phyloP scores from a whole-genome alignment of 768 basidiomycete species.

The Sistotremastrum niveocremeum region DNA sequence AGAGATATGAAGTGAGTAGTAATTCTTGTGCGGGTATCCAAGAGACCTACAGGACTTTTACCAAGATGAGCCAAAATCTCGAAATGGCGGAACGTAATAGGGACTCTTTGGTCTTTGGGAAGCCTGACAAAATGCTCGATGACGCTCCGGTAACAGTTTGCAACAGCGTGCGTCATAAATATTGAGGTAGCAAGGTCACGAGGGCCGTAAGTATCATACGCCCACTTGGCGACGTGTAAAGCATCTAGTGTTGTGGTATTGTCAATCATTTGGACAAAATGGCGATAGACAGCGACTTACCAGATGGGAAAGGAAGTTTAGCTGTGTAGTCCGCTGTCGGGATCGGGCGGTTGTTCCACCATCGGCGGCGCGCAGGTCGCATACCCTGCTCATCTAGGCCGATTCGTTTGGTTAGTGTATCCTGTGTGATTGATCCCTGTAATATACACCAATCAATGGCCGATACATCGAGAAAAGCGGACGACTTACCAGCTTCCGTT shows the following conservation, averaged over 20 bases:
- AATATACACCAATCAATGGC: slow-evolving; percentile 1
- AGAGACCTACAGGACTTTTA: slow-evolving; percentile 37
- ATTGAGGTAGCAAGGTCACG: slow-evolving; percentile 45
- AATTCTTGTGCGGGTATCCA: not conserved
- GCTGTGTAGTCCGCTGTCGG: slow-evolving; percentile 23
- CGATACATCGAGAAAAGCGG: not conserved
- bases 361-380: slow-evolving; percentile 41
- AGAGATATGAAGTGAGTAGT: not conserved
- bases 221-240: slow-evolving; percentile 46
- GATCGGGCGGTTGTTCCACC: slow-evolving; percentile 28
- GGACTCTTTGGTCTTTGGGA: slow-evolving; percentile 28
- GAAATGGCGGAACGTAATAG: slow-evolving; percentile 66
- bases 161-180: slow-evolving; percentile 60
- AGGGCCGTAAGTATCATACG: slow-evolving; percentile 40
- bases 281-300: slow-evolving; percentile 23
- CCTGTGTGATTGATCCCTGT: slow-evolving; percentile 60
- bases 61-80: slow-evolving; percentile 58
- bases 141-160: slow-evolving; percentile 27
- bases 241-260: slow-evolving; percentile 28
- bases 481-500: too few species aligned
- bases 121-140: not conserved
- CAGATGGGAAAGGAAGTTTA: slow-evolving; percentile 45
- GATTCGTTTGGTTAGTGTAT: slow-evolving; percentile 61
- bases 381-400: slow-evolving; percentile 57
- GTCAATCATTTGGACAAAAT: slow-evolving; percentile 3